Conservation (phyloP, 306 rosid species). For the Cercis canadensis region DNA sequence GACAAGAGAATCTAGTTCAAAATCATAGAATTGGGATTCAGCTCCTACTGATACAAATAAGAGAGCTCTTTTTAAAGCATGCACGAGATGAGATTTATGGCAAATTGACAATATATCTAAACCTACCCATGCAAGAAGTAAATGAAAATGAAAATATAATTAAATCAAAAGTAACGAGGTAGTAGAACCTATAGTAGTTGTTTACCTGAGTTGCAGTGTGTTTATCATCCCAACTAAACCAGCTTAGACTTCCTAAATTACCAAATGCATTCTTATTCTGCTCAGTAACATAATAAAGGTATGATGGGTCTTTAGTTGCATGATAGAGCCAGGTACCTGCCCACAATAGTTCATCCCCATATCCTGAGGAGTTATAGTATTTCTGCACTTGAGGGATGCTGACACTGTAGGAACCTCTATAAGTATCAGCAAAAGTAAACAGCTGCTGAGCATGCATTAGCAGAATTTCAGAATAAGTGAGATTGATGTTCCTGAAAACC, state of each 20-base stretch:
- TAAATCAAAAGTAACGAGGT: neutral
- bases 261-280: conserved; percentile 53
- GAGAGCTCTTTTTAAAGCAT: neutral
- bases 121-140: conserved; percentile 13
- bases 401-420: conserved; percentile 63
- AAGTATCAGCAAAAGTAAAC: conserved; percentile 67
- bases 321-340: conserved; percentile 72
- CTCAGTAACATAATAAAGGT: conserved; percentile 61
- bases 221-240: conserved; percentile 89
- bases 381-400: conserved; percentile 69
- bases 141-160: neutral
- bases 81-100: neutral
- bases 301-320: conserved; percentile 63
- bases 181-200: neutral
- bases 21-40: conserved; percentile 26
- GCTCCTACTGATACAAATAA: neutral
- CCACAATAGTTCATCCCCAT: conserved; percentile 83
- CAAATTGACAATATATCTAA: conserved; percentile 15
- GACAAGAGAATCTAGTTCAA: conserved; percentile 69
- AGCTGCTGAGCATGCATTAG: conserved; percentile 62
- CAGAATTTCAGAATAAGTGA: conserved; percentile 57
- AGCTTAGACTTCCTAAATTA: conserved; percentile 52
- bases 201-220: conserved; percentile 70
- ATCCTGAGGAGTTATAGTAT: conserved; percentile 77
- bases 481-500: conserved; percentile 54